A percentile compares a stretch with the other conserved stretches of the same genome.
Evolutionary conservation across 495 filamentous ascomycete species (phyloP).

Genomic region (Letharia lupina): DNA sequence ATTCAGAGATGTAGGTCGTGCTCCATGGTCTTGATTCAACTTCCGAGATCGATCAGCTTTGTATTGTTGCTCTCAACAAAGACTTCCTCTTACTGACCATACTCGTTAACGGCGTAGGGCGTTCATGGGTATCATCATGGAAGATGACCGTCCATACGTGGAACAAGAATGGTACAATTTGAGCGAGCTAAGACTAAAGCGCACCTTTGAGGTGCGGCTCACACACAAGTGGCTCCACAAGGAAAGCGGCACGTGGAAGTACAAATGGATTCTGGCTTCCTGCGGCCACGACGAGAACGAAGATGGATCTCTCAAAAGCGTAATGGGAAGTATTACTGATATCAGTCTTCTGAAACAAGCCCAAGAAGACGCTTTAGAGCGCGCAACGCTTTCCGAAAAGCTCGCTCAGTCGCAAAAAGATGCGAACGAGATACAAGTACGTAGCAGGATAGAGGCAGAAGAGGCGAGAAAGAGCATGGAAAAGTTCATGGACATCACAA

Average conservation of each 20-base stretch:
- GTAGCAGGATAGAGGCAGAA: constrained; percentile 48
- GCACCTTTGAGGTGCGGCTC: constrained; percentile 34
- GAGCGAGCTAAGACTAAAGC: constrained; percentile 19
- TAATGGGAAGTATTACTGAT: constrained; percentile 52
- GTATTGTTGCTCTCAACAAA: neutral
- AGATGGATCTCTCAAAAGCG: constrained; percentile 51
- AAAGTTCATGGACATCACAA: constrained; percentile 82
- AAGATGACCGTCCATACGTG: neutral
- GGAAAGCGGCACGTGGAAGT: constrained; percentile 18
- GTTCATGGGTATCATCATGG: neutral
- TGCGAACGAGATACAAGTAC: neutral
- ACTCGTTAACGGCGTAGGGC: neutral
- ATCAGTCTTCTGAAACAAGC: constrained; percentile 39
- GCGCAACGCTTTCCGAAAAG: neutral
- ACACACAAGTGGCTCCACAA: constrained; percentile 57
- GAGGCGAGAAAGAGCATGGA: constrained; percentile 59
- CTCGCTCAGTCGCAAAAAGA: neutral
- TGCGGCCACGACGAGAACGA: constrained; percentile 54
- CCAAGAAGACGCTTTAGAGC: constrained; percentile 35
- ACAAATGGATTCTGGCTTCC: constrained; percentile 46
- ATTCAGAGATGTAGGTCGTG: neutral
- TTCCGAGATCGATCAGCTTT: neutral
- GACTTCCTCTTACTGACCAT: neutral
- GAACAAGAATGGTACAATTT: neutral
- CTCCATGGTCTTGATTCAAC: neutral